Evolutionary conservation across 768 basidiomycete species (phyloP), one percentile per base, ranked within the genome.

Genomic region (Sarcomyxa edulis): DNA sequence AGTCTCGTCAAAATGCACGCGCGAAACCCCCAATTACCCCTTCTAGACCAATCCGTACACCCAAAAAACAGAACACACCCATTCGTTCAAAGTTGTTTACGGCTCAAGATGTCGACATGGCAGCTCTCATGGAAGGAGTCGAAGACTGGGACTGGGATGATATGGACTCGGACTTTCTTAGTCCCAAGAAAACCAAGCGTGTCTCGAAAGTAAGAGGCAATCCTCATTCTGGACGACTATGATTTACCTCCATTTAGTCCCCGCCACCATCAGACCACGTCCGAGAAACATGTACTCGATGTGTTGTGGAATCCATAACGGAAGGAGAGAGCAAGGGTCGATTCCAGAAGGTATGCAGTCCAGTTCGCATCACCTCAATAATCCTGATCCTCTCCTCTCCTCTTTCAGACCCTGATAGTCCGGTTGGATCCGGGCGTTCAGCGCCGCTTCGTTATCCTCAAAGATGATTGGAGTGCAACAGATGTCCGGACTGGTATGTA

Each of bases 401-500:
- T 36, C 23, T 30, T 34, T 45, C 39, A 85, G 80, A 59, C 68
- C 30, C 48, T 92, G 42, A 55, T 60, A 3, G 77, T 83, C 4
- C 65, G 61, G 30, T 52, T 72, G 1, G 61, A 71, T 9, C 53
- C 58, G 20, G 52, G 46, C 7, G 61, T 59, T 21, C 70, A 67
- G 25, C 43, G 39, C 20, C 64, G 76, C 9, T 59, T 56, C 10
- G 74, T 94, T 5, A 62, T 76, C 33, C 68, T 97, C 2, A 69
- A 63, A 22, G 86, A 92, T 42, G 87, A 93, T 46, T 96, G 92
- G 91, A 64, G 70, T 5, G 61, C 72, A 15, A 73, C 81, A 6
- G 75, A 80, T 32, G 62, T 88, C 35, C 69, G 70, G 6, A 48
- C 64, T 44, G 84, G 87, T 87, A 48, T 6, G 67, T 53, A 22